These are phyloP conservation scores for Pyrenophora seminiperda DNA, from an alignment of 2,329 filamentous ascomycete genomes.

Conservation along the genomic window DNA sequence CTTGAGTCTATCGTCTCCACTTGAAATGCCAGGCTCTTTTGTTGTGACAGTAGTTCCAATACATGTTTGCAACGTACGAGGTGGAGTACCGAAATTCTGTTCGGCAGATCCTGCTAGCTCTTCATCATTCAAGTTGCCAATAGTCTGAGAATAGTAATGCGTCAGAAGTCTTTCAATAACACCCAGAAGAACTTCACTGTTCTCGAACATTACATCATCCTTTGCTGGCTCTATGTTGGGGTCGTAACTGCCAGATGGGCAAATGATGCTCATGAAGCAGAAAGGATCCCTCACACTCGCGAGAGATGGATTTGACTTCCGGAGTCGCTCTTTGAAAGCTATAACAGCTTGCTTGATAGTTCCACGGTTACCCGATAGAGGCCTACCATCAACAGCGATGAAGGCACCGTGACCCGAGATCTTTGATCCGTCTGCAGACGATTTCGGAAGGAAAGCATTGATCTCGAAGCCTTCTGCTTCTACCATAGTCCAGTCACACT, in stretches of 20 bases:
- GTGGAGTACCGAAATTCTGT: not conserved
- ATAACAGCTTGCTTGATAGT: slow-evolving; percentile 64
- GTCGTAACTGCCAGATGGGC: slow-evolving; percentile 69
- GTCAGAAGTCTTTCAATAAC: slow-evolving; percentile 54
- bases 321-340: slow-evolving; percentile 60
- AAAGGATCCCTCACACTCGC: slow-evolving; percentile 60
- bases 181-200: slow-evolving; percentile 57
- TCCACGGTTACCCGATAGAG: slow-evolving; percentile 62
- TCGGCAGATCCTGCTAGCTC: slow-evolving; percentile 7
- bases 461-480: slow-evolving; percentile 54
- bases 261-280: slow-evolving; percentile 67
- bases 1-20: not conserved
- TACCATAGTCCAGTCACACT: slow-evolving; percentile 56
- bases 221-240: slow-evolving; percentile 74
- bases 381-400: slow-evolving; percentile 71
- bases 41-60: not conserved
- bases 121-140: slow-evolving; percentile 7
- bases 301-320: slow-evolving; percentile 28
- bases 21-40: not conserved
- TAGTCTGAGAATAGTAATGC: slow-evolving; percentile 39
- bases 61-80: not conserved
- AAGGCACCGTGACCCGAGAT: slow-evolving; percentile 57
- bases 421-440: slow-evolving; percentile 51
- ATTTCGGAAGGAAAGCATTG: slow-evolving; percentile 63
- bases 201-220: slow-evolving; percentile 70